Conservation (phyloP, 2,329 filamentous ascomycete genomes). For the Ustilaginoidea virens region DNA sequence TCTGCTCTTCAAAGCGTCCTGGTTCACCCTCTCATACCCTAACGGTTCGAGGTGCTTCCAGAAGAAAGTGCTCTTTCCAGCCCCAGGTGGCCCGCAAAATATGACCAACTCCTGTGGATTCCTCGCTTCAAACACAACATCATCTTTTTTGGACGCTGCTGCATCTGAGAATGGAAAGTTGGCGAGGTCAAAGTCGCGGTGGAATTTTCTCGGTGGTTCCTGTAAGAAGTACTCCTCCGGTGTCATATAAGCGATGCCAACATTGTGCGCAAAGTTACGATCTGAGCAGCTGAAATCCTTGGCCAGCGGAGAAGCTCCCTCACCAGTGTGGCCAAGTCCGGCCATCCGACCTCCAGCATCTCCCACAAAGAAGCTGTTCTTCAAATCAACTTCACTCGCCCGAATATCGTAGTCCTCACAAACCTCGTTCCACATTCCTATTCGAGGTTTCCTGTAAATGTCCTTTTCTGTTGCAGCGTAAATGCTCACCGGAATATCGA, state of each 20-base stretch:
- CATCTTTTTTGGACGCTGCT: conserved; percentile 8
- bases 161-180: conserved; percentile 30
- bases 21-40: conserved; percentile 75
- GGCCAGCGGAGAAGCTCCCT: conserved; percentile 11
- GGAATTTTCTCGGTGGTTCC: conserved; percentile 48
- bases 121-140: conserved; percentile 39
- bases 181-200: conserved; percentile 55
- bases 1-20: conserved; percentile 67
- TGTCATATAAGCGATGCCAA: conserved; percentile 66
- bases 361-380: conserved; percentile 70
- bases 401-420: conserved; percentile 44
- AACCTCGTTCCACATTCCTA: conserved; percentile 69
- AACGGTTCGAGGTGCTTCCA: conserved; percentile 62
- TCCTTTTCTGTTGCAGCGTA: conserved; percentile 82
- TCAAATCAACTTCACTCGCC: conserved; percentile 46
- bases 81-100: conserved; percentile 76
- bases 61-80: conserved; percentile 87
- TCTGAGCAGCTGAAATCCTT: conserved; percentile 54
- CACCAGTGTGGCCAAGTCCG: conserved; percentile 9
- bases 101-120: conserved; percentile 61
- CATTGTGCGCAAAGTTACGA: conserved; percentile 71
- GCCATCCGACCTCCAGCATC: conserved; percentile 58
- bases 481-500: conserved; percentile 62
- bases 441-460: conserved; percentile 70
- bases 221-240: conserved; percentile 85